phyloP scores from a whole-genome alignment of 1,139 yeast species.

The Hyphopichia wangnamkhiaoensis region DNA sequence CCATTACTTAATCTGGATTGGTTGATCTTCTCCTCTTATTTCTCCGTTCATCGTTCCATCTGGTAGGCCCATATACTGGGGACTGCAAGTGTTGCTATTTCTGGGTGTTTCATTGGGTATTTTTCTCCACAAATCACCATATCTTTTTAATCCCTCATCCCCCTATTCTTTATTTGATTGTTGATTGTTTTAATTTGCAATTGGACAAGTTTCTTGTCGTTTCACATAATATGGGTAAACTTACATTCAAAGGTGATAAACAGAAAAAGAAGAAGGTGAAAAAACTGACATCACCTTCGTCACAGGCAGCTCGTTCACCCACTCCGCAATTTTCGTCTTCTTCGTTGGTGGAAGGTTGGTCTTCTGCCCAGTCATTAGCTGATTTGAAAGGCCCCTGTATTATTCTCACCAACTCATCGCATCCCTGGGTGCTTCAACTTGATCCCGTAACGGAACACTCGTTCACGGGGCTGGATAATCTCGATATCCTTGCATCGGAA shows the following conservation, averaged over 20 bases:
- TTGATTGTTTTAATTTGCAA: no score
- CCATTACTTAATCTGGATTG: no score
- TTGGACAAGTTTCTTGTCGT: no score
- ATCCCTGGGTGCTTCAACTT: neutral
- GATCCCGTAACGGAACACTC: conserved; percentile 1
- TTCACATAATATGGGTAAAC: conserved; percentile 15
- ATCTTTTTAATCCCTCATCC: no score
- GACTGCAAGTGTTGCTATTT: no score
- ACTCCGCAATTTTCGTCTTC: neutral
- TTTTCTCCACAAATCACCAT: no score
- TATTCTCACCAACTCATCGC: conserved; percentile 1
- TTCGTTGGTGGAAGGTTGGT: conserved; percentile 10
- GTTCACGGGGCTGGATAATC: conserved; percentile 3
- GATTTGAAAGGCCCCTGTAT: conserved; percentile 14
- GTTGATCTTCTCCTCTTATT: no score
- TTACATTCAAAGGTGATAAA: conserved; percentile 14
- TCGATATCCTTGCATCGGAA: conserved; percentile 3
- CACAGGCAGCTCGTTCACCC: neutral
- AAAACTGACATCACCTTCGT: neutral
- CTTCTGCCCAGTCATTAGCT: conserved; percentile 7
- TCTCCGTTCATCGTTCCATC: no score
- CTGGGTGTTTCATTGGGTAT: no score
- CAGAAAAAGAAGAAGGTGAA: conserved; percentile 8
- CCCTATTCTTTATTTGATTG: no score
- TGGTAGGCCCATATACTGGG: no score